These are phyloP conservation scores for Adansonia grandidieri DNA, from an alignment of 441 rosid genomes.

Conservation along the genomic window DNA sequence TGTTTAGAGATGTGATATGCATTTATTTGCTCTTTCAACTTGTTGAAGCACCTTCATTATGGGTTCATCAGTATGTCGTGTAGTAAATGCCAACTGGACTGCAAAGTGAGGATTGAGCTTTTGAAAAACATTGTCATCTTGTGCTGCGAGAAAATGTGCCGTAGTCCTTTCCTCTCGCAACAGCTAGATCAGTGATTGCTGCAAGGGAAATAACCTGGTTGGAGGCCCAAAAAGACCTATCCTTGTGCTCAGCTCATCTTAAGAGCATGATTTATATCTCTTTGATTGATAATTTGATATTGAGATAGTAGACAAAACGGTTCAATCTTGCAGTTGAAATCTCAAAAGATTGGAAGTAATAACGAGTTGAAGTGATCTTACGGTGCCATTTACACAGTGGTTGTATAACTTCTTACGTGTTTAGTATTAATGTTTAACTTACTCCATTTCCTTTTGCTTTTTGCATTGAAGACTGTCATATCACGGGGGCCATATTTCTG, in stretches of 20 bases:
- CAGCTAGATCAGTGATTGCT: background rate
- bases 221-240: constrained; percentile 3
- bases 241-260: background rate
- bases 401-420: background rate
- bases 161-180: background rate
- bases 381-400: background rate
- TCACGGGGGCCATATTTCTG: constrained; percentile 8
- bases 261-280: background rate
- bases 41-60: background rate
- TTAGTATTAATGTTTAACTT: background rate
- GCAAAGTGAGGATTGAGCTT: constrained; percentile 13
- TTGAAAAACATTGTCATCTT: background rate
- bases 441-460: background rate
- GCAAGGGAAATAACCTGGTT: background rate
- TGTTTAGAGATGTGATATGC: background rate
- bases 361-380: background rate
- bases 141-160: background rate
- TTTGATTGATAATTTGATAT: constrained; percentile 3
- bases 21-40: background rate
- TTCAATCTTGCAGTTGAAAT: constrained; percentile 9
- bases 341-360: background rate
- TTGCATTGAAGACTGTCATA: constrained; percentile 1
- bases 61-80: constrained; percentile 11
- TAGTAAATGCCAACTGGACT: background rate
- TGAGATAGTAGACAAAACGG: background rate